Conservation (phyloP, 768 basidiomycete species). For the Cyclocybe cylindracea region DNA sequence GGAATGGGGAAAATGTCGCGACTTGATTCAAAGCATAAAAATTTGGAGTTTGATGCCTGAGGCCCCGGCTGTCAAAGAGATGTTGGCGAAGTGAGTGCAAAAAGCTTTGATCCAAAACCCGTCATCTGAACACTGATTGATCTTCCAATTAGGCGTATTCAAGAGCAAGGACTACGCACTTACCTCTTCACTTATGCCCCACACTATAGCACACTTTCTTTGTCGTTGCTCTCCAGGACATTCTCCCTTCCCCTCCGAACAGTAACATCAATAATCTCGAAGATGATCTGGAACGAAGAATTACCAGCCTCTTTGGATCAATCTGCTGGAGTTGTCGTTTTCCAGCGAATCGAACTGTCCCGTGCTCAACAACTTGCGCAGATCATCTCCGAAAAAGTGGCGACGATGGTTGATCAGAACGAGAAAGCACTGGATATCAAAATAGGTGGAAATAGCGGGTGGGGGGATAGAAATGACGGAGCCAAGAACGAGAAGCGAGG, state of each 20-base stretch:
- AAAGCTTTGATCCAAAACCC: conserved; percentile 1
- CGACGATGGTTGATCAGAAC: conserved; percentile 85
- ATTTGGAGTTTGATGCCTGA: conserved; percentile 98
- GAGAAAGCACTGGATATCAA: conserved; percentile 88
- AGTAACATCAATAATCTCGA: conserved; percentile 90
- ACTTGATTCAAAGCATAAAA: conserved; percentile 94
- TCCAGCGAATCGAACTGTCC: conserved; percentile 89
- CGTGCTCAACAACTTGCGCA: conserved; percentile 90
- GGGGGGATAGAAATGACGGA: conserved; percentile 71
- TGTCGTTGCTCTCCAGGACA: conserved; percentile 82
- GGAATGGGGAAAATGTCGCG: conserved; percentile 95
- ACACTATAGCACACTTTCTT: conserved; percentile 88
- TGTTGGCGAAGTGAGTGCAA: conserved; percentile 82
- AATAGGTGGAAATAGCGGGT: conserved; percentile 65
- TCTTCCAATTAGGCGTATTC: conserved; percentile 72
- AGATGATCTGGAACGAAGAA: conserved; percentile 99
- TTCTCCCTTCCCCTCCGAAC: conserved; percentile 81
- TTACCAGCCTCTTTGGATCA: conserved; percentile 92
- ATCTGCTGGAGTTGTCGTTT: conserved; percentile 85
- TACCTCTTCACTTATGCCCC: conserved; percentile 98
- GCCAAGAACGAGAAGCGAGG: conserved; percentile 77
- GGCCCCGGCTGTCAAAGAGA: conserved; percentile 83
- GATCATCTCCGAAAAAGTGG: conserved; percentile 85
- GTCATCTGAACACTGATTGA: conserved; percentile 6
- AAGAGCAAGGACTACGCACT: conserved; percentile 95